These are phyloP conservation scores for Xylaria sp. DNA, from an alignment of 2,329 filamentous ascomycete genomes.

Conservation along the genomic window DNA sequence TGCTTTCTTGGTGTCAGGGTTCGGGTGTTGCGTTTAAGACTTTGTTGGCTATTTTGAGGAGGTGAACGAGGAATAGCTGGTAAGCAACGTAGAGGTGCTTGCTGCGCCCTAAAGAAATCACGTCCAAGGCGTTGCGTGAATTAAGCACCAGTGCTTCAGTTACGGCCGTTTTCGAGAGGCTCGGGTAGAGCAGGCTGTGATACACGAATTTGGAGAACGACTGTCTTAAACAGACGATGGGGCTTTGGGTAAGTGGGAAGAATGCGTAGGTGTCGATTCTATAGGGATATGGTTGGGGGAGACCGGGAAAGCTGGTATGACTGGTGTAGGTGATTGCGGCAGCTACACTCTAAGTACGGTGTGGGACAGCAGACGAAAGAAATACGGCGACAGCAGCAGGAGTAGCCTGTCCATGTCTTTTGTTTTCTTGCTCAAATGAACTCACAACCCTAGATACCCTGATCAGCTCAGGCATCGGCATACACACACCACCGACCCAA, in stretches of 20 bases:
- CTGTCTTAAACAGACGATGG: background rate
- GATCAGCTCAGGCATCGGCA: background rate
- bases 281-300: background rate
- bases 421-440: slow-evolving; percentile 33
- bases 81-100: background rate
- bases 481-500: too few species aligned
- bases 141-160: background rate
- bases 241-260: background rate
- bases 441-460: slow-evolving; percentile 13
- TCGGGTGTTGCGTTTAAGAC: background rate
- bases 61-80: background rate
- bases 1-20: background rate
- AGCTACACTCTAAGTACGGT: too few species aligned
- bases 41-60: background rate
- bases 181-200: background rate
- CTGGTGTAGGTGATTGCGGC: too few species aligned
- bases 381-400: too few species aligned
- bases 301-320: too few species aligned
- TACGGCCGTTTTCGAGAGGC: background rate
- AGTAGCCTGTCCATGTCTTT: background rate
- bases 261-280: background rate
- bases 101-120: background rate
- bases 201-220: background rate
- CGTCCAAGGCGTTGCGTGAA: background rate
- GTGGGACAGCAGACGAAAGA: too few species aligned